Percentiles rank a stretch among this genome's conserved stretches.
Conservation (phyloP, 805 yeast genomes). For the Hanseniaspora guilliermondii region DNA sequence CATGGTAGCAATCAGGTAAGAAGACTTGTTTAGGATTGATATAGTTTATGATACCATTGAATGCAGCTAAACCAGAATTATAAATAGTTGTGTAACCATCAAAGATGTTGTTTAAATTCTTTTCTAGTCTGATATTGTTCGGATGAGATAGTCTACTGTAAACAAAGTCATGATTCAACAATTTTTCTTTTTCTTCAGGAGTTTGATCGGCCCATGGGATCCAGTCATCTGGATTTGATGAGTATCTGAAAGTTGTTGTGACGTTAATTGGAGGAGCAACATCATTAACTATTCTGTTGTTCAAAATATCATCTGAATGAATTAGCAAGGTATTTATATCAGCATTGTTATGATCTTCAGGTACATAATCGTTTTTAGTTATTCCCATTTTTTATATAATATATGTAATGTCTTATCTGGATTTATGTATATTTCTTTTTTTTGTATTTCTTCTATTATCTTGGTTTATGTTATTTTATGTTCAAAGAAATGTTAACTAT, state of each 20-base stretch:
- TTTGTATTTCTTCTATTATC: too few species aligned
- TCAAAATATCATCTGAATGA: conserved; percentile 53
- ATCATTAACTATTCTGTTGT: conserved; percentile 42
- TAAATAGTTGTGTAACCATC: conserved; percentile 58
- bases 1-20: conserved; percentile 75
- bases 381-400: not conserved
- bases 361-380: conserved; percentile 23
- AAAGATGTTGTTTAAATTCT: conserved; percentile 45
- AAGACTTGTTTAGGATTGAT: conserved; percentile 63
- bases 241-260: conserved; percentile 63
- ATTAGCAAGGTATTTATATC: conserved; percentile 35
- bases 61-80: conserved; percentile 71
- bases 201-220: conserved; percentile 33
- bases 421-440: too few species aligned
- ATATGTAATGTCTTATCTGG: conserved; percentile 1
- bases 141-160: conserved; percentile 74
- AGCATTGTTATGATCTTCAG: conserved; percentile 24
- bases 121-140: conserved; percentile 54
- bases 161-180: conserved; percentile 25
- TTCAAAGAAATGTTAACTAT: too few species aligned
- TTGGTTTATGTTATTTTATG: too few species aligned
- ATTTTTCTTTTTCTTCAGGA: conserved; percentile 2
- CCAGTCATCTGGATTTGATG: conserved; percentile 36
- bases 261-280: conserved; percentile 73
- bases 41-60: conserved; percentile 57